phyloP scores from a whole-genome alignment of 2,329 filamentous ascomycete species.

The Penicillium thymicola region DNA sequence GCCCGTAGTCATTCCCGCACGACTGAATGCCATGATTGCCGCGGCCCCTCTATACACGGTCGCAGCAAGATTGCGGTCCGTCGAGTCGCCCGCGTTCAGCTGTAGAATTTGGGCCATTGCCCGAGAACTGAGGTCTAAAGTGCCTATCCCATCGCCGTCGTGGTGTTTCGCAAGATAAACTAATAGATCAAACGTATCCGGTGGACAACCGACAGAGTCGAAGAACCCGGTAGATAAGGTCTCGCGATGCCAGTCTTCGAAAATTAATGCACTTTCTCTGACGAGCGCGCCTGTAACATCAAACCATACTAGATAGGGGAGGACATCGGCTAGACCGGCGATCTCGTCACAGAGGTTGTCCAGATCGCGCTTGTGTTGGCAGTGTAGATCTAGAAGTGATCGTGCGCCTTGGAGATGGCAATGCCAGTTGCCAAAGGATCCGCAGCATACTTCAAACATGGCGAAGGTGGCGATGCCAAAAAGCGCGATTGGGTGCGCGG shows the following conservation, averaged over 20 bases:
- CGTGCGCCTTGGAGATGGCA: slow-evolving; percentile 42
- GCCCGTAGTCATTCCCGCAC: not conserved
- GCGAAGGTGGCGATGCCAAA: slow-evolving; percentile 47
- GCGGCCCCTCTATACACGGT: slow-evolving; percentile 38
- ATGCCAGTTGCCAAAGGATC: slow-evolving; percentile 40
- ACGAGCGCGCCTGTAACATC: slow-evolving; percentile 37
- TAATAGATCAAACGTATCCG: slow-evolving; percentile 40
- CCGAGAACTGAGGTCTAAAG: slow-evolving; percentile 10
- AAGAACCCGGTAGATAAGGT: slow-evolving; percentile 37
- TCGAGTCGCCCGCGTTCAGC: slow-evolving; percentile 18
- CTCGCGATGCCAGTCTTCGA: slow-evolving; percentile 44
- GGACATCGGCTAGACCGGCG: slow-evolving; percentile 38
- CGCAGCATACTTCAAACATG: slow-evolving; percentile 45
- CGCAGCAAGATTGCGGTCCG: slow-evolving; percentile 22
- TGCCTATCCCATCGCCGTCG: slow-evolving; percentile 7
- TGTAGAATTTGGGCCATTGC: slow-evolving; percentile 18
- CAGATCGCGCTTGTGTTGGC: slow-evolving; percentile 34
- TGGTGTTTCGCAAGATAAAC: slow-evolving; percentile 31
- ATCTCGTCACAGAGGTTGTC: slow-evolving; percentile 33
- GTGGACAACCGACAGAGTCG: slow-evolving; percentile 37
- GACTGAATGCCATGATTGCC: slow-evolving; percentile 32
- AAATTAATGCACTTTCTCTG: slow-evolving; percentile 29
- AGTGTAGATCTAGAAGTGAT: slow-evolving; percentile 43
- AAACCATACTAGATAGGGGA: slow-evolving; percentile 44
- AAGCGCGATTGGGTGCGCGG: slow-evolving; percentile 42